phyloP scores from a whole-genome alignment of 2,329 filamentous ascomycete species.

The Fusarium nygamai region DNA sequence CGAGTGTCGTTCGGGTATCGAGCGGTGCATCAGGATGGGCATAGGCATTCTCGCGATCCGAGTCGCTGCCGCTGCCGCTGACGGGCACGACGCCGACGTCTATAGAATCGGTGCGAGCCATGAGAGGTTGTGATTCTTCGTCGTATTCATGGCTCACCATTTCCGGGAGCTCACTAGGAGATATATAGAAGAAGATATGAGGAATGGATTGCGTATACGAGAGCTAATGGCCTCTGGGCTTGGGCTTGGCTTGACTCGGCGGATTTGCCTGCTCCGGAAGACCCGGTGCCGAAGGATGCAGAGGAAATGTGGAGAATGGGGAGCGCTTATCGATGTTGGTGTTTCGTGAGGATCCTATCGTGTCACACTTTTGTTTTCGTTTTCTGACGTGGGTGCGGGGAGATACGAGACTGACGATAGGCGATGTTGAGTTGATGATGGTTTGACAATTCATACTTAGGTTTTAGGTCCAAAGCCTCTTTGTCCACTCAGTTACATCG shows the following conservation, averaged over 20 bases:
- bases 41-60: constrained; percentile 31
- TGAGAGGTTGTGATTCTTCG: constrained; percentile 53
- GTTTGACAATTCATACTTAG: background rate
- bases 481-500: constrained; percentile 12
- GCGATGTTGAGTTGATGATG: background rate
- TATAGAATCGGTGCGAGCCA: constrained; percentile 47
- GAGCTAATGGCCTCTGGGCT: background rate
- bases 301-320: constrained; percentile 25
- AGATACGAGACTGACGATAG: background rate
- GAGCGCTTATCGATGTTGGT: constrained; percentile 15
- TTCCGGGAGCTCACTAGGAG: constrained; percentile 2
- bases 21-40: constrained; percentile 57
- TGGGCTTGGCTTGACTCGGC: constrained; percentile 23
- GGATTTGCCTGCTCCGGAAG: constrained; percentile 28
- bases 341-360: constrained; percentile 15
- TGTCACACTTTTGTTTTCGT: constrained; percentile 6
- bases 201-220: constrained; percentile 13
- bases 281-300: constrained; percentile 17
- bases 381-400: background rate
- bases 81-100: constrained; percentile 42
- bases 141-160: constrained; percentile 48
- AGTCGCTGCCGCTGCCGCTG: constrained; percentile 27
- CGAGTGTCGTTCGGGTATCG: constrained; percentile 51
- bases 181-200: background rate
- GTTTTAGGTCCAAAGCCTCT: background rate